These are phyloP conservation scores for Sordariomycetes sp. DNA, from an alignment of 2,329 filamentous ascomycete species.

Conservation along the genomic window DNA sequence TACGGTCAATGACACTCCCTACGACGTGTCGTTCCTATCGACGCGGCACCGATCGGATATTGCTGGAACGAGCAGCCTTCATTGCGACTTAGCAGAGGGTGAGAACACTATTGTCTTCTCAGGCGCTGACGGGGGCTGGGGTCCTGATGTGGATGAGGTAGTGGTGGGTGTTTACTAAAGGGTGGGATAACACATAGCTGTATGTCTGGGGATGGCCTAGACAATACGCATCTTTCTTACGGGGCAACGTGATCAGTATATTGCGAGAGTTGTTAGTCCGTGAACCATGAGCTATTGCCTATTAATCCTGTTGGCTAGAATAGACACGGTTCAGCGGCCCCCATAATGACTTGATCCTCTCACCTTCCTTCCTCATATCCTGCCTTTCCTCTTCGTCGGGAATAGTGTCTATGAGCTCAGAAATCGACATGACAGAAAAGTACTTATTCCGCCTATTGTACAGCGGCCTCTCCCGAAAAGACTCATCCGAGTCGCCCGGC, in stretches of 20 bases:
- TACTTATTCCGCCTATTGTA: constrained; percentile 49
- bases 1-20: constrained; percentile 39
- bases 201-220: no score
- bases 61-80: constrained; percentile 32
- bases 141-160: constrained; percentile 41
- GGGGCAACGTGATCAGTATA: no score
- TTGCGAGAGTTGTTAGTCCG: not conserved
- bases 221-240: no score
- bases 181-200: no score
- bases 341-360: constrained; percentile 34
- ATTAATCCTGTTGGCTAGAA: not conserved
- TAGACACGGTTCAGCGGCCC: not conserved
- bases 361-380: constrained; percentile 27
- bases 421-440: constrained; percentile 31
- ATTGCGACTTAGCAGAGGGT: constrained; percentile 35
- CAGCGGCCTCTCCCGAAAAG: constrained; percentile 26
- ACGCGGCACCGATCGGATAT: constrained; percentile 22
- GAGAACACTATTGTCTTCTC: constrained; percentile 37
- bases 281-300: not conserved
- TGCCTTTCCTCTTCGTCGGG: constrained; percentile 19
- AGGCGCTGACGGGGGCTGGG: constrained; percentile 27
- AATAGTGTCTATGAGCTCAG: constrained; percentile 26
- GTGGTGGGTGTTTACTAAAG: constrained; percentile 32
- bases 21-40: constrained; percentile 42
- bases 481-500: constrained; percentile 23